Base-by-base conservation (phyloP, 306 rosid genomes). In the Pachyrhizus erosus region DNA sequence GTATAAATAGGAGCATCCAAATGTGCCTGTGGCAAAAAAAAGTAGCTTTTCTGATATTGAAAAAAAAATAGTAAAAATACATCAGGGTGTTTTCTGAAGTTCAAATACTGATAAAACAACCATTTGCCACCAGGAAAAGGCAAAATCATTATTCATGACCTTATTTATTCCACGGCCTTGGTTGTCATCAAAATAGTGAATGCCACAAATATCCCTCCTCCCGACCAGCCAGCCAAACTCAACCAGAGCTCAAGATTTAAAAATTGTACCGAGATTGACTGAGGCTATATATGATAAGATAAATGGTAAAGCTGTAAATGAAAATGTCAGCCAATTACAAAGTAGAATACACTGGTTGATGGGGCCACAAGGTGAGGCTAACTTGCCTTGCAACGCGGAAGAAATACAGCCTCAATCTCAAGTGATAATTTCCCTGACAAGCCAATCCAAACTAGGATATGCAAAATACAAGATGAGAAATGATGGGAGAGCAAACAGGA, bases 401-500 rank as follows among this genome's bases (percentile, higher is more conserved):
- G 78, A 77, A 10, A 15, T 3, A 49, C 37, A 20, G 20, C 65
- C 73, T 26, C 26, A 9, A 17, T 58, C 64, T 90, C 91, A 93
- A 60, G 89, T 89, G 80, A 90, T 66, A 70, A 93, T 93, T 87
- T 93, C 98, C 73, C 96, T 89, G 80, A 93, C 89, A 79, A 93
- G 93, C 98, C 98, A 93, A 85, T 91, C 98, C 91, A 93, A 84
- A 80, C 93, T 87, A 37, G 98, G 94, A 85, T 93, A 93, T 70
- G 98, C 92, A 9, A 93, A 93, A 89, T 91, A 93, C 89, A 93
- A 49, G 46, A 91, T 82, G 72, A 91, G 94, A 84, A 93, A 90
- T 7, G 98, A 91, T 0, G 98, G 98, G 55, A 93, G 89, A 49
- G 98, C 98, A 84, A 93, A 91, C 76, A 93, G 84, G 76, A 91